phyloP scores from a whole-genome alignment of 192 early-diverging fungal genomes.

The Linnemannia schmuckeri region DNA sequence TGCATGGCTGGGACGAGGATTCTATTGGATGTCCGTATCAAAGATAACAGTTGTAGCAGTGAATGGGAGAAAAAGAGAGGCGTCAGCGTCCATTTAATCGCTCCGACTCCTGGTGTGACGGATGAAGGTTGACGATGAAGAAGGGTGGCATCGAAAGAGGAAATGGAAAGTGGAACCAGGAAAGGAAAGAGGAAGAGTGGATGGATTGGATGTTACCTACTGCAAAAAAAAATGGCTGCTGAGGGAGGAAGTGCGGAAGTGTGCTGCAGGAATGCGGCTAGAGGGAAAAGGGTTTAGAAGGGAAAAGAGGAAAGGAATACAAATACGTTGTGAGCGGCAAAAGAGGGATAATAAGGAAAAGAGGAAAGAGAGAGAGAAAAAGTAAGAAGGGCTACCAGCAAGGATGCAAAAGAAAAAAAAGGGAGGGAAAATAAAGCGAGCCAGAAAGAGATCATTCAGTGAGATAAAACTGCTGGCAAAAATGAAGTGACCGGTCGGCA shows the following conservation, averaged over 20 bases:
- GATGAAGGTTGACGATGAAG: not conserved
- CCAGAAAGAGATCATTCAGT: not conserved
- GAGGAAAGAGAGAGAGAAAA: not conserved
- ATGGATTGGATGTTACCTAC: not conserved
- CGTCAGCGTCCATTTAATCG: not conserved
- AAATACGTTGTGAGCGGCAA: not conserved
- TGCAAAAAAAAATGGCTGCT: not conserved
- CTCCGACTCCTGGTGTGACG: not conserved
- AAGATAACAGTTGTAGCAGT: not conserved
- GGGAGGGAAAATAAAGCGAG: not conserved
- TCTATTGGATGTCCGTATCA: not conserved
- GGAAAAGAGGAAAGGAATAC: not conserved
- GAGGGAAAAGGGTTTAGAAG: conserved; percentile 6
- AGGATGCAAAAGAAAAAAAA: not conserved
- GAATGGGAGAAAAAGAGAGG: not conserved
- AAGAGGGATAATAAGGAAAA: not conserved
- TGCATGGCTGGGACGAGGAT: not conserved
- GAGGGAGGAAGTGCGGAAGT: not conserved
- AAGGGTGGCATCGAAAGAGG: too few species aligned
- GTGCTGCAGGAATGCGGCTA: not conserved
- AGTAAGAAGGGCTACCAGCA: not conserved
- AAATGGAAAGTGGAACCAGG: not conserved
- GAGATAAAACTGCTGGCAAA: not conserved
- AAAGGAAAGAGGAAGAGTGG: not conserved
- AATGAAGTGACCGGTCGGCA: not conserved